phyloP scores from a whole-genome alignment of 1,139 yeast genomes.

The Lipomyces yarrowii region DNA sequence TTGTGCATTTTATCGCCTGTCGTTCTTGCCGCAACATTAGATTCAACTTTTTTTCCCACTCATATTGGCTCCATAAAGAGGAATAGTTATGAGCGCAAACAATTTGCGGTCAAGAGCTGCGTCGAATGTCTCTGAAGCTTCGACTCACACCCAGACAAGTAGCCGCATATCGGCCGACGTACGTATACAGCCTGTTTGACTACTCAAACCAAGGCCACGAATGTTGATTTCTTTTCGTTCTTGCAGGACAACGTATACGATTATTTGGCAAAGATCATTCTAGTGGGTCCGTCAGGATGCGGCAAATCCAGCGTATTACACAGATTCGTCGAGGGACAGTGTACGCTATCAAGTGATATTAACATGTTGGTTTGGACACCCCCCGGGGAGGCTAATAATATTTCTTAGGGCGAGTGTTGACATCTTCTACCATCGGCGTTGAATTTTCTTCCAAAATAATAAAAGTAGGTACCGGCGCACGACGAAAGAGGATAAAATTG shows the following conservation, averaged over 20 bases:
- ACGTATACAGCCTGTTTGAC: background rate
- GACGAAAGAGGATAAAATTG: constrained; percentile 43
- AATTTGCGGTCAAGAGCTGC: constrained; percentile 16
- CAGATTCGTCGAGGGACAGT: constrained; percentile 48
- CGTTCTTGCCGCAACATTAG: too few species aligned
- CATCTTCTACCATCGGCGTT: constrained; percentile 54
- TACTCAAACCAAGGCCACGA: background rate
- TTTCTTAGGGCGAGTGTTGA: constrained; percentile 32
- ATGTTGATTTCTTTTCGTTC: background rate
- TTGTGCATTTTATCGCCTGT: too few species aligned
- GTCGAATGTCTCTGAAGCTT: constrained; percentile 22
- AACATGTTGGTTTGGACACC: too few species aligned
- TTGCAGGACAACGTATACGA: constrained; percentile 43
- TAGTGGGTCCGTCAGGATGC: constrained; percentile 51
- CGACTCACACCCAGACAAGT: constrained; percentile 18
- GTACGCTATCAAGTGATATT: constrained; percentile 34
- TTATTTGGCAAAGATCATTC: constrained; percentile 50
- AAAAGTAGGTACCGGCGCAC: constrained; percentile 43
- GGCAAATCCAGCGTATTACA: constrained; percentile 52
- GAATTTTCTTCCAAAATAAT: constrained; percentile 52
- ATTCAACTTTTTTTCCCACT: too few species aligned
- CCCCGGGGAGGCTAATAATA: background rate
- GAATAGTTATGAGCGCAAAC: background rate
- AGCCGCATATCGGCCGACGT: constrained; percentile 18
- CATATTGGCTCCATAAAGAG: background rate